Evolutionary conservation across 441 rosid species (phyloP).

Genomic region (Hura crepitans): DNA sequence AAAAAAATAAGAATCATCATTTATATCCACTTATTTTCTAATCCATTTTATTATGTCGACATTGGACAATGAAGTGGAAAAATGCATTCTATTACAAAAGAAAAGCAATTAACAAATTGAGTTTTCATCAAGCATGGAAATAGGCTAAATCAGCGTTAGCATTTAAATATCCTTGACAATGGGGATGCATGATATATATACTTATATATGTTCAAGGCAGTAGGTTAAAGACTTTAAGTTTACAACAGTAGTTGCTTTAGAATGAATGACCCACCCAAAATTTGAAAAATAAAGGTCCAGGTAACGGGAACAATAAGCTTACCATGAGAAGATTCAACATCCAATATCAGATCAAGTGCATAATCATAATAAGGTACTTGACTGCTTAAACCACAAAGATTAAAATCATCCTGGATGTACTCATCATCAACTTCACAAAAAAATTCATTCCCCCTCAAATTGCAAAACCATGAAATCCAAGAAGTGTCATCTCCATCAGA

Average conservation of each 20-base stretch:
- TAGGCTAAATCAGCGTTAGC: background rate
- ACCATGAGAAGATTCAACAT: constrained; percentile 90
- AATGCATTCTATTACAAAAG: too few species aligned
- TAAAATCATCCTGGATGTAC: constrained; percentile 89
- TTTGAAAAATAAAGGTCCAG: background rate
- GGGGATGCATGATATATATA: too few species aligned
- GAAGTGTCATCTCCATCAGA: constrained; percentile 89
- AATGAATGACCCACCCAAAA: background rate
- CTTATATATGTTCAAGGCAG: background rate
- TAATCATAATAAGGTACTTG: constrained; percentile 92
- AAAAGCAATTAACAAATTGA: background rate
- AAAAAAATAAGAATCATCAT: background rate
- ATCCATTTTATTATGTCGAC: background rate
- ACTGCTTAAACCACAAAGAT: constrained; percentile 86
- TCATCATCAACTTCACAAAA: constrained; percentile 95
- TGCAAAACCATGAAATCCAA: constrained; percentile 98
- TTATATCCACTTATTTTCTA: background rate
- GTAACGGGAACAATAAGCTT: constrained; percentile 25
- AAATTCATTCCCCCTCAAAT: constrained; percentile 83
- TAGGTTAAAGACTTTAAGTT: too few species aligned
- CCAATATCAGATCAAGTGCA: constrained; percentile 85
- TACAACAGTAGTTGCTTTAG: too few species aligned
- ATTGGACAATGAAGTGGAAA: background rate
- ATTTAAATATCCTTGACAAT: background rate
- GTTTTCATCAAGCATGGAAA: background rate